These are phyloP conservation scores for Alternaria arborescens DNA, from an alignment of 2,329 filamentous ascomycete species.

Conservation along the genomic window DNA sequence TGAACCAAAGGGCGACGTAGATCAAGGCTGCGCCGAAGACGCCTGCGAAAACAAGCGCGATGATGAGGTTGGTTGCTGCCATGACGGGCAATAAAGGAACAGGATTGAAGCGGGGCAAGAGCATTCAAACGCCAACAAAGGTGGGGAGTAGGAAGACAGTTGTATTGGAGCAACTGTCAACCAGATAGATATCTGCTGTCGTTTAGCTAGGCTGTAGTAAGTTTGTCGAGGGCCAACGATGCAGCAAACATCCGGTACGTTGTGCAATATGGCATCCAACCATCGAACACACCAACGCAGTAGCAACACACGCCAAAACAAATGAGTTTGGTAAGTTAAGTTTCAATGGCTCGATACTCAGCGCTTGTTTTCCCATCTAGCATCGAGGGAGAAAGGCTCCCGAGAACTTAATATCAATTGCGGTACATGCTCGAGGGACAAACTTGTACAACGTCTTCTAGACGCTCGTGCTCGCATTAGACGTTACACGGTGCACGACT, in stretches of 20 bases:
- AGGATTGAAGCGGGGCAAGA: not conserved
- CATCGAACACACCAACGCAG: not conserved
- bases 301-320: not conserved
- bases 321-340: not conserved
- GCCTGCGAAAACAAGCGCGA: constrained; percentile 29
- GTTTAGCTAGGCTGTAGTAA: not conserved
- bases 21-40: constrained; percentile 33
- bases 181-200: not conserved
- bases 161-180: not conserved
- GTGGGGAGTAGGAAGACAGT: not conserved
- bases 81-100: constrained; percentile 7
- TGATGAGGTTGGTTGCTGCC: constrained; percentile 24
- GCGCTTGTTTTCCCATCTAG: not conserved
- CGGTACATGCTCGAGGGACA: not conserved
- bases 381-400: not conserved
- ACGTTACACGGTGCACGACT: not conserved
- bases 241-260: not conserved
- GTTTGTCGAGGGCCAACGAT: not conserved
- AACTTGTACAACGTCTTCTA: not conserved
- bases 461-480: not conserved
- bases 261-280: not conserved
- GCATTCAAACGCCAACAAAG: too few species aligned
- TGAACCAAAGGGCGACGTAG: constrained; percentile 27
- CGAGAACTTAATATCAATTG: not conserved
- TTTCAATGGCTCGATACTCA: not conserved